Evolutionary conservation across 2,329 filamentous ascomycete species (phyloP).

Genomic region (Monosporascus sp.): DNA sequence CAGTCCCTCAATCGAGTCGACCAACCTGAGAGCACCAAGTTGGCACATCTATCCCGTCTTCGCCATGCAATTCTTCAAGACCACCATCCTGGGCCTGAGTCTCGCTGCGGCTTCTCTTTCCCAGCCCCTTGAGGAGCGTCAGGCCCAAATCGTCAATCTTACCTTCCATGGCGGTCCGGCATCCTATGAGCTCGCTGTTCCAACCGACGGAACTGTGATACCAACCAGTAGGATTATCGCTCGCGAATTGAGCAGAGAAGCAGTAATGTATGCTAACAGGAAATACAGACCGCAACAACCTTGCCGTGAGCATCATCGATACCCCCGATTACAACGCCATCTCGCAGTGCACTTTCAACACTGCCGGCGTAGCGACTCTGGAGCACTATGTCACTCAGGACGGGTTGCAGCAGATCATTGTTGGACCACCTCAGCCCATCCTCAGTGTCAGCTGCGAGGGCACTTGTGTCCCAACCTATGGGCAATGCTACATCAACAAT

Average conservation of each 20-base stretch:
- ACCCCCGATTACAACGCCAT: slow-evolving; percentile 38
- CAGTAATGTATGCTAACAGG: neutral
- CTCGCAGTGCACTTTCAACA: slow-evolving; percentile 38
- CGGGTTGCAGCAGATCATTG: slow-evolving; percentile 33
- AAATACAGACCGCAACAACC: slow-evolving; percentile 28
- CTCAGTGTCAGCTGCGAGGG: slow-evolving; percentile 36
- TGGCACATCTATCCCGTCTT: neutral
- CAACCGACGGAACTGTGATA: slow-evolving; percentile 33
- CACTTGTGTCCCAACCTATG: slow-evolving; percentile 34
- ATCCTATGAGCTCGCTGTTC: slow-evolving; percentile 35
- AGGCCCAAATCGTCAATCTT: slow-evolving; percentile 33
- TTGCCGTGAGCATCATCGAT: slow-evolving; percentile 35
- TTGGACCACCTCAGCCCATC: slow-evolving; percentile 40
- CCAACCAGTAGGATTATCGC: slow-evolving; percentile 28
- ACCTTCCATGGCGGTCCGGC: slow-evolving; percentile 38
- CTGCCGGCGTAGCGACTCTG: slow-evolving; percentile 26
- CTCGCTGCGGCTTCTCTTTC: slow-evolving; percentile 12
- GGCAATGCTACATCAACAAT: slow-evolving; percentile 30
- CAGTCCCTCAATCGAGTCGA: no score
- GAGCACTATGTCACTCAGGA: slow-evolving; percentile 21
- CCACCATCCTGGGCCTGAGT: slow-evolving; percentile 10
- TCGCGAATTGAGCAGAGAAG: neutral
- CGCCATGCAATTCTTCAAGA: slow-evolving; percentile 14
- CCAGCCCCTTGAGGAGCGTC: slow-evolving; percentile 17
- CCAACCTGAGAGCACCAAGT: no score